Percentiles rank a stretch among this genome's conserved stretches.
These are phyloP conservation scores for Capillidium heterosporum DNA, from an alignment of 371 early-diverging fungal species.

Conservation along the genomic window DNA sequence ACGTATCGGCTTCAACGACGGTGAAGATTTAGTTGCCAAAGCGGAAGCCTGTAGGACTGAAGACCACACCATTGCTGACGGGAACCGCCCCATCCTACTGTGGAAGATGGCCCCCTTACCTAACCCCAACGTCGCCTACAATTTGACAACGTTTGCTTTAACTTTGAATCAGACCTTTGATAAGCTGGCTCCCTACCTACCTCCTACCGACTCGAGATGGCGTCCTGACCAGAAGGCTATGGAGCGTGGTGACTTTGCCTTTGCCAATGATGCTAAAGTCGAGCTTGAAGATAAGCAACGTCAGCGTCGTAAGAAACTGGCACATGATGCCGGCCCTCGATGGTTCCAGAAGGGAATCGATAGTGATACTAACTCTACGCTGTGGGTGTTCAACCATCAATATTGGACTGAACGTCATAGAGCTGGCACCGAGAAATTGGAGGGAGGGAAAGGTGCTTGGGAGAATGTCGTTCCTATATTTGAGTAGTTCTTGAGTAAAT, in stretches of 20 bases:
- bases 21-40: conserved; percentile 18
- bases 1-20: conserved; percentile 16
- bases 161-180: conserved; percentile 46
- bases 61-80: conserved; percentile 11
- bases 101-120: conserved; percentile 42
- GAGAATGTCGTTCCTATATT: conserved; percentile 8
- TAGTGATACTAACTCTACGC: conserved; percentile 34
- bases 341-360: conserved; percentile 58
- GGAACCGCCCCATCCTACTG: conserved; percentile 14
- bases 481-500: neutral
- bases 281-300: conserved; percentile 55
- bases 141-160: conserved; percentile 54
- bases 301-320: conserved; percentile 22
- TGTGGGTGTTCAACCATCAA: conserved; percentile 41
- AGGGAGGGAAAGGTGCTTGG: conserved; percentile 16
- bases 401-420: conserved; percentile 33
- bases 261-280: conserved; percentile 43
- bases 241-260: conserved; percentile 48
- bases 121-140: conserved; percentile 29
- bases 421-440: conserved; percentile 12
- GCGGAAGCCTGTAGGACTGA: conserved; percentile 12
- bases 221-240: conserved; percentile 60
- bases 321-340: conserved; percentile 33
- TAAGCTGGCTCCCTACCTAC: conserved; percentile 26
- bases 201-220: conserved; percentile 59